Evolutionary conservation across 1,284 basidiomycete genomes (phyloP), one percentile per base, ranked within the genome.

Genomic region (Ganoderma leucocontextum): DNA sequence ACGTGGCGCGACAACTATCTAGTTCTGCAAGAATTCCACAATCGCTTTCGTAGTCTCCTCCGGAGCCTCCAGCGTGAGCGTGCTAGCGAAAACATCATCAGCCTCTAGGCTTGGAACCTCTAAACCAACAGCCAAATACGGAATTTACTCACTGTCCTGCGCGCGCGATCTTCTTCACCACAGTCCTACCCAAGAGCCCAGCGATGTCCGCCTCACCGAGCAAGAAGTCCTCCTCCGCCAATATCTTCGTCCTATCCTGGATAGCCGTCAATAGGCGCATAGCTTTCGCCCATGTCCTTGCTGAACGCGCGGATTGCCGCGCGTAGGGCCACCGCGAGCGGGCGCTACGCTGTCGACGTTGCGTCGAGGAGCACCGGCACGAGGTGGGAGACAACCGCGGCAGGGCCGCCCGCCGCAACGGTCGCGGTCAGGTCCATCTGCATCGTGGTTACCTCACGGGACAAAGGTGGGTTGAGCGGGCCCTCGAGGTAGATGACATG

Each of bases 61-160:
- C 15, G 39, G 39, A 4, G 39, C 39, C 39, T 41, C 39, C 19
- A 22, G n/a, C 7, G 19, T 47, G n/a, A 47, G 44, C 19, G 19
- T 22, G 44, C 44, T 47, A 4, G 39, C 39, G 4, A 39, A 39
- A 8, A 39, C 29, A 29, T 29, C 29, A 41, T 15, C 39, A 41
- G 13, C 5, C 15, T 29, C 1, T 29, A 2, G 29, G 2, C 29
- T 29, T 29, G 29, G 29, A 2, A 29, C 29, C 29, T 29, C 29
- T 29, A 29, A 29, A 29, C 29, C 29, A 29, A 1, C 2, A 29
- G 29, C 29, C 29, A 29, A 29, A 29, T 1, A 29, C 29, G 29
- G 29, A 41, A 41, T 4, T 15, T 19, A 66, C 69, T 68, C 61
- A 70, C 69, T 68, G 66, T 7, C 63, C 63, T 4, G 62, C 65